Evolutionary conservation across 2,329 filamentous ascomycete species (phyloP).

Genomic region (Epichloe elymi): DNA sequence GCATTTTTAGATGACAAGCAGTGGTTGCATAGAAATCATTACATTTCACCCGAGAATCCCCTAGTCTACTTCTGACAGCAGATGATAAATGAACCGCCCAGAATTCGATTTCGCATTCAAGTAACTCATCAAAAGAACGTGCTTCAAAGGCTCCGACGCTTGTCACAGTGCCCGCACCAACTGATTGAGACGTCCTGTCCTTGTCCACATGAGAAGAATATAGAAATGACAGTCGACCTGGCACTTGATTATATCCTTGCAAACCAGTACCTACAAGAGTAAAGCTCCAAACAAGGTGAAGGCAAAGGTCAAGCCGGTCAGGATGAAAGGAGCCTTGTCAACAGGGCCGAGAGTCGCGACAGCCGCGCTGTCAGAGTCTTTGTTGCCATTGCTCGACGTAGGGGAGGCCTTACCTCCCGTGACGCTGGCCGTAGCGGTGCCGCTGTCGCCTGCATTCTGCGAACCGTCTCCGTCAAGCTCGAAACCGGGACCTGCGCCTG

Average conservation of each 20-base stretch:
- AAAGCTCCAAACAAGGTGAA: constrained; percentile 27
- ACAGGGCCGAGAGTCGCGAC: constrained; percentile 15
- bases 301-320: constrained; percentile 22
- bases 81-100: background rate
- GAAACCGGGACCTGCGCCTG: constrained; percentile 40
- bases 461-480: constrained; percentile 37
- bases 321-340: constrained; percentile 19
- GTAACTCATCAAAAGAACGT: background rate
- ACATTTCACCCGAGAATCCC: constrained; percentile 2
- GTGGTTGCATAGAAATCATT: background rate
- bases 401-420: constrained; percentile 20
- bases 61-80: background rate
- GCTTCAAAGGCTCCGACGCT: background rate
- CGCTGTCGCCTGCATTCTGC: constrained; percentile 34
- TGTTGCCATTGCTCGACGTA: constrained; percentile 9
- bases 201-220: constrained; percentile 4
- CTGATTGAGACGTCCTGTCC: background rate
- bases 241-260: background rate
- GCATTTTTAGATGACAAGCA: too few relatives aligned
- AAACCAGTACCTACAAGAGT: constrained; percentile 21
- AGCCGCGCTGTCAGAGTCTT: constrained; percentile 18
- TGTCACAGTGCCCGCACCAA: constrained; percentile 4
- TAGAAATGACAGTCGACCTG: constrained; percentile 1
- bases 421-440: constrained; percentile 31
- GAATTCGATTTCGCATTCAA: background rate